phyloP scores from a whole-genome alignment of 768 basidiomycete genomes.

The Candolleomyces efflorescens region DNA sequence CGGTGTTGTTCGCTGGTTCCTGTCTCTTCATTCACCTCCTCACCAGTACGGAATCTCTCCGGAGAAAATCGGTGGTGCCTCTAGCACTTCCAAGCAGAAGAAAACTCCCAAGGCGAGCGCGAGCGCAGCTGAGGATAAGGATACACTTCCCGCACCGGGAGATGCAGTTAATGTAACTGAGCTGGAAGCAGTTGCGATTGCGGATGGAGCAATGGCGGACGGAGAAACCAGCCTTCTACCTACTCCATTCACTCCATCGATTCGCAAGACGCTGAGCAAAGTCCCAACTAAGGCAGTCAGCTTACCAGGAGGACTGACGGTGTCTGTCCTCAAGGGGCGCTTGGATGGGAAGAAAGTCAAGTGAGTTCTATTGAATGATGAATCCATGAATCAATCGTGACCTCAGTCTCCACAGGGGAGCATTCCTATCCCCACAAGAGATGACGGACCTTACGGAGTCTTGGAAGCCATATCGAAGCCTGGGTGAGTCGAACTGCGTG shows the following conservation, averaged over 20 bases:
- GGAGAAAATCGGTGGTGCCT: conserved; percentile 34
- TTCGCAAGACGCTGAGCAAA: conserved; percentile 49
- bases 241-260: conserved; percentile 64
- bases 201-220: conserved; percentile 29
- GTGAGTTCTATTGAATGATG: conserved; percentile 32
- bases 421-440: conserved; percentile 72
- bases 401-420: conserved; percentile 42
- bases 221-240: conserved; percentile 37
- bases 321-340: conserved; percentile 53
- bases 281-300: conserved; percentile 21
- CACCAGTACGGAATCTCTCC: conserved; percentile 48
- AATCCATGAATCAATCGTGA: conserved; percentile 11
- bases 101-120: background rate
- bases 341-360: conserved; percentile 69
- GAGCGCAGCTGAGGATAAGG: conserved; percentile 22
- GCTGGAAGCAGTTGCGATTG: conserved; percentile 23
- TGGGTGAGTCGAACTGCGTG: conserved; percentile 46
- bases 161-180: conserved; percentile 9
- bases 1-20: conserved; percentile 64
- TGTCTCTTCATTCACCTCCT: conserved; percentile 54
- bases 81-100: conserved; percentile 10
- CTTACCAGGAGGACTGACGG: conserved; percentile 58
- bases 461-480: conserved; percentile 81
- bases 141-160: conserved; percentile 26
- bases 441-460: conserved; percentile 72